phyloP scores from a whole-genome alignment of 2,329 filamentous ascomycete genomes.

The Penicillium thymicola region DNA sequence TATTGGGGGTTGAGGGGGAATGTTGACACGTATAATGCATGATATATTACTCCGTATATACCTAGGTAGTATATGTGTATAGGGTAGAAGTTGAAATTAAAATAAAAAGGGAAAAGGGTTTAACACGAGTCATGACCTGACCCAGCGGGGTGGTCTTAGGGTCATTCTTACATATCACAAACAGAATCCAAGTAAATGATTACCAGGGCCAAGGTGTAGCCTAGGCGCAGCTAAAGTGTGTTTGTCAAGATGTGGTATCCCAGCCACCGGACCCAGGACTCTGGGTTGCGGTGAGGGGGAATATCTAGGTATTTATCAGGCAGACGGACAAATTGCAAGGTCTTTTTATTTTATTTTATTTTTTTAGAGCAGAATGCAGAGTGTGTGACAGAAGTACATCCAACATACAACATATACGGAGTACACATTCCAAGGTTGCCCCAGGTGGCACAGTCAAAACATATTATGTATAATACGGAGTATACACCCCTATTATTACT shows the following conservation, averaged over 20 bases:
- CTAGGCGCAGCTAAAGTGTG: not conserved
- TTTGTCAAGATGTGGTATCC: not conserved
- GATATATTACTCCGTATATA: not conserved
- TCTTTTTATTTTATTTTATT: not conserved
- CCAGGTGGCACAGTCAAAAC: too few relatives aligned
- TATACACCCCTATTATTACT: not conserved
- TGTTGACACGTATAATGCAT: not conserved
- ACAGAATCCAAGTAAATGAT: not conserved
- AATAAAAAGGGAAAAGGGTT: not conserved
- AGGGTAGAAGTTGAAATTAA: not conserved
- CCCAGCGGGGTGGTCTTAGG: not conserved
- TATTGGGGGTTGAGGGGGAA: not conserved
- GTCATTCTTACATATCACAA: constrained; percentile 2
- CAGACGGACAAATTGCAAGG: not conserved
- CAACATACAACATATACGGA: too few relatives aligned
- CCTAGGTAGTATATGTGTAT: not conserved
- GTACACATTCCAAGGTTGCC: not conserved
- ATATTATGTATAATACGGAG: not conserved
- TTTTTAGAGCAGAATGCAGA: not conserved
- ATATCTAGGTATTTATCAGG: not conserved
- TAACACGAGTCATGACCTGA: not conserved
- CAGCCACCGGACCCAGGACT: not conserved
- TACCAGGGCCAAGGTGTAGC: not conserved
- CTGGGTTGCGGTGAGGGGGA: constrained; percentile 2
- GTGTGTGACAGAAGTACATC: not conserved